Evolutionary conservation across 306 rosid genomes (phyloP), one percentile per base, ranked within the genome.

Genomic region (Medicago ruthenica): DNA sequence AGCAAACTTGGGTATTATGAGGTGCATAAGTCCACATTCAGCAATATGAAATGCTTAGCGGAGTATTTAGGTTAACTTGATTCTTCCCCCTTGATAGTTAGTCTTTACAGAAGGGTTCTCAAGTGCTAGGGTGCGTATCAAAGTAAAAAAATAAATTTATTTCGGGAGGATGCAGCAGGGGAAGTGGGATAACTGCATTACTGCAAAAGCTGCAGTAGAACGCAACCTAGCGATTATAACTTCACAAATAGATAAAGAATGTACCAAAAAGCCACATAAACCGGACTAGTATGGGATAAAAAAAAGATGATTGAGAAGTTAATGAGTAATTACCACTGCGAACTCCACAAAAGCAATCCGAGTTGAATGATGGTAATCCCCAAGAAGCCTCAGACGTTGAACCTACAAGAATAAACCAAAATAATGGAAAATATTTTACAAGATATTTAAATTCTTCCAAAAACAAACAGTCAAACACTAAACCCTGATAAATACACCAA

Each of bases 271-370:
- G 39, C 53, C 16, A 48, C 2, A 42, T 63, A 47, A 58, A 70
- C 9, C 39, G 48, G 75, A 67, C 59, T 22, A 72, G 10, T 73
- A 40, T 79, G 14, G n/a, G 58, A 20, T 50, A 9, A 67, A 66
- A 54, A 76, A 34, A 74, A 58, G 58, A 67, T 64, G 7, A 27
- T 53, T 14, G 1, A 66, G 24, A 74, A 61, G 71, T 58, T 59
- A 54, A 9, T 1, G 48, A 81, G 63, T 73, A 82, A 71, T 80
- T 90, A 95, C 99, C 91, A 90, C 70, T 8, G 83, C 70, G 69
- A 95, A 95, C 82, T 95, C 99, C 36, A 95, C 99, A 87, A 95
- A 95, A 22, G 97, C 95, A 80, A 95, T 95, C 44, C 97, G 97
- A 80, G 99, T 95, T 51, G 97, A 90, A 76, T 95, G 99, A 71